Base-by-base conservation (phyloP, 495 filamentous ascomycete genomes). In the Xylaria castorea region DNA sequence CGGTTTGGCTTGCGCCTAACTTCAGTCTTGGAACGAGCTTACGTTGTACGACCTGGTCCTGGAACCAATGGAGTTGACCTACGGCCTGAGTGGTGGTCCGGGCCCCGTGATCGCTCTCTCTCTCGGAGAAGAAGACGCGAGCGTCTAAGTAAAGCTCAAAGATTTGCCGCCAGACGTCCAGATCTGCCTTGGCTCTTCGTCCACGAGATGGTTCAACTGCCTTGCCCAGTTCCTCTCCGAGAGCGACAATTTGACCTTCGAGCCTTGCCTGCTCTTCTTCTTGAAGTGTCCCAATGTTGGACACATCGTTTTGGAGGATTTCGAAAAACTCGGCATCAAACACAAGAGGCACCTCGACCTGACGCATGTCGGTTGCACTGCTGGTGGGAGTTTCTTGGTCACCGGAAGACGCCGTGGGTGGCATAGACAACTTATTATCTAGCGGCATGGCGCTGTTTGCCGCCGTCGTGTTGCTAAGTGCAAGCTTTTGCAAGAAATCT, bases 41-140 rank as follows among this genome's bases (percentile, higher is more conserved):
- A 44, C 86, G 81, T 51, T 82, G 81, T 42, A 83, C 75, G 6
- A 92, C 85, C 75, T 91, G 86, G 16, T 77, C 81, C 66, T 88
- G 84, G 70, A 91, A 92, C 85, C 85, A 88, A 36, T 86, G 80
- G 27, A 92, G 81, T 75, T 88, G 87, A 58, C 84, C 83, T 38
- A 83, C 77, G 11, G 89, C 90, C 32, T 83, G 82, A 22, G 83
- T 78, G 68, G 85, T 87, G 32, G 82, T 86, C 40, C 91, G 84
- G 30, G 85, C 83, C 8, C 90, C 88, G 53, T 89, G 87, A 72
- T 90, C 85, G 22, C 73, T 76, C 73, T 94, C 92, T 18, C 81
- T 83, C 0, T 87, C 89, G 0, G 91, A 92, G 81, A 94, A 94
- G 81, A 94, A 94, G 11, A 94, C 83, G n/a, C 87, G 82, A 8